Conservation (phyloP, 177 flowering plant species). For the Vitis hybrid region DNA sequence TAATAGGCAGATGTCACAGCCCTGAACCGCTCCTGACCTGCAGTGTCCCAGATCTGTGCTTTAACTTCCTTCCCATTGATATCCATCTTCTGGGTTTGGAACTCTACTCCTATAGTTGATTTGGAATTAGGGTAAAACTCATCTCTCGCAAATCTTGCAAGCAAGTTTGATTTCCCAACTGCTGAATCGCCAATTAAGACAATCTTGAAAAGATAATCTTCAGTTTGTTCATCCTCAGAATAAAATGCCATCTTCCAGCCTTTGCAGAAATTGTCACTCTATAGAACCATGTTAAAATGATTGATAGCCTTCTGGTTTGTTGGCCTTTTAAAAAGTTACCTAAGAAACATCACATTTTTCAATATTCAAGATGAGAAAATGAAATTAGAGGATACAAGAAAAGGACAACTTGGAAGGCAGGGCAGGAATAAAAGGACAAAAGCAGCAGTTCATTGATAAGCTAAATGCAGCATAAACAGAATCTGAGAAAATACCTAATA, state of each 20-base stretch:
- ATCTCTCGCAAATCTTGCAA: conserved; percentile 57
- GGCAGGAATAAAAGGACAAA: conserved; percentile 21
- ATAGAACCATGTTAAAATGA: conserved; percentile 13
- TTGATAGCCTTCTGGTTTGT: background rate
- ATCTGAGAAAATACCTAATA: conserved; percentile 19
- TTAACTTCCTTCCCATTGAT: conserved; percentile 56
- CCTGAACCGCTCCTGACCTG: conserved; percentile 64
- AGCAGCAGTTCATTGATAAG: background rate
- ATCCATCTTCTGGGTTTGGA: conserved; percentile 54
- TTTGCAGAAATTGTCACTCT: conserved; percentile 6
- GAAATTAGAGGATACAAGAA: conserved; percentile 9
- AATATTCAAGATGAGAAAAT: conserved; percentile 11
- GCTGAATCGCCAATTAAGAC: conserved; percentile 52
- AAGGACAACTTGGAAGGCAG: conserved; percentile 9
- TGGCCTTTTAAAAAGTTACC: conserved; percentile 2
- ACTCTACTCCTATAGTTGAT: conserved; percentile 60
- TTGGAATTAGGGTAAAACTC: conserved; percentile 57
- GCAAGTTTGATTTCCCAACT: conserved; percentile 60
- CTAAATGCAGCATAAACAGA: conserved; percentile 1
- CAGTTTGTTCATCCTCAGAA: conserved; percentile 38
- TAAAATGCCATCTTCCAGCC: conserved; percentile 33
- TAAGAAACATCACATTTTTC: conserved; percentile 7
- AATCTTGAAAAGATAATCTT: conserved; percentile 57
- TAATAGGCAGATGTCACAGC: conserved; percentile 63
- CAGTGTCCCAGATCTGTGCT: conserved; percentile 67